Conservation (phyloP, 2,329 filamentous ascomycete genomes). For the Claviceps monticola region DNA sequence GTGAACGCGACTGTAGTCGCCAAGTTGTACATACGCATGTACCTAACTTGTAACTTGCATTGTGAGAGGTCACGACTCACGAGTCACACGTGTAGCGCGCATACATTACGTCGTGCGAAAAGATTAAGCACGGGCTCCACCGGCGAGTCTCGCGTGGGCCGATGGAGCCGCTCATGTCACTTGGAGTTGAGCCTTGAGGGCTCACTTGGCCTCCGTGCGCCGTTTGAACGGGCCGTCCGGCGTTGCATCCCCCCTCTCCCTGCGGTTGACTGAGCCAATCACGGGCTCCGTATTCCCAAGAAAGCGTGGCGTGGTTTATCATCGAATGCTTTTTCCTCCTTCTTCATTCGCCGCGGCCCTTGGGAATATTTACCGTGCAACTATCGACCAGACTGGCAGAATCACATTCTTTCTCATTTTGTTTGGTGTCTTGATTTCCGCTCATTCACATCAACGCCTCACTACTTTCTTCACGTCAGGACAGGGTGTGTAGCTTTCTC, state of each 20-base stretch:
- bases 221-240: background rate
- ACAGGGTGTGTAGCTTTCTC: background rate
- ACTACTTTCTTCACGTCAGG: background rate
- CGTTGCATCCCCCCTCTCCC: background rate
- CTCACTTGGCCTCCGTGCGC: background rate
- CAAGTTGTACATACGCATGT: no score
- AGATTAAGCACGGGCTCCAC: background rate
- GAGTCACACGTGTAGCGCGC: no score
- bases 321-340: conserved; percentile 4
- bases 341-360: background rate
- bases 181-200: background rate
- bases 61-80: no score
- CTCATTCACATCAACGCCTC: background rate
- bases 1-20: no score
- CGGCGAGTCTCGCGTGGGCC: background rate
- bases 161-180: conserved; percentile 3
- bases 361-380: background rate
- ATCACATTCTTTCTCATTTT: background rate
- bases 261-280: background rate
- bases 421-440: background rate
- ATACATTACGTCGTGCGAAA: background rate
- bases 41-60: no score
- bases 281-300: background rate
- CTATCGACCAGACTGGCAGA: no score
- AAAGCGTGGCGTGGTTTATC: background rate